phyloP scores from a whole-genome alignment of 257 asterid species.

The Schizonepeta tenuifolia region DNA sequence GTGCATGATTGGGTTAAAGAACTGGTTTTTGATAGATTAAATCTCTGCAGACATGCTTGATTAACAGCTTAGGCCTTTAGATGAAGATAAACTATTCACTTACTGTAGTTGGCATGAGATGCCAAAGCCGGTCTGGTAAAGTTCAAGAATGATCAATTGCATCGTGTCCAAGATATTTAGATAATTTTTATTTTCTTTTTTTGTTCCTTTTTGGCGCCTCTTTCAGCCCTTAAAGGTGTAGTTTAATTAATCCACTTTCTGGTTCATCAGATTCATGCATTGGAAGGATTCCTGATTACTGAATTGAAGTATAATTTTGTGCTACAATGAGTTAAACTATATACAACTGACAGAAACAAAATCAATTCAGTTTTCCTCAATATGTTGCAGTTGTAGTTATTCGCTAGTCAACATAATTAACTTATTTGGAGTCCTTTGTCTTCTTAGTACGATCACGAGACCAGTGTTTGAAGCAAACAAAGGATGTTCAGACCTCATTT shows the following conservation, averaged over 20 bases:
- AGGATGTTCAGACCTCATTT: constrained; percentile 36
- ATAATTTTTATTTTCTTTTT: neutral
- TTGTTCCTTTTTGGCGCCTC: neutral
- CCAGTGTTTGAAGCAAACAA: constrained; percentile 38
- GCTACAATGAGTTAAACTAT: neutral
- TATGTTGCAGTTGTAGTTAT: constrained; percentile 12
- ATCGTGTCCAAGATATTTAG: neutral
- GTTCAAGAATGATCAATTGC: neutral
- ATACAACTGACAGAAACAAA: neutral
- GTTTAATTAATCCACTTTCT: neutral
- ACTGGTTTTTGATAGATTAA: neutral
- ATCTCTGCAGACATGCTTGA: neutral
- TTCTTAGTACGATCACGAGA: constrained; percentile 43
- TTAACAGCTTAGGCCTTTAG: neutral
- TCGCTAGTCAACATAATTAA: constrained; percentile 1
- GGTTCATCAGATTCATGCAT: constrained; percentile 20
- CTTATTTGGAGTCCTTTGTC: constrained; percentile 30
- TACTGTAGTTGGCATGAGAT: neutral
- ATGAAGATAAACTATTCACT: neutral
- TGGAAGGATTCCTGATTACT: neutral
- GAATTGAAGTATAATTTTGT: neutral
- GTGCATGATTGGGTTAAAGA: constrained; percentile 1
- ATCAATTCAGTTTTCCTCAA: neutral
- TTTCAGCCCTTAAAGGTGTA: neutral
- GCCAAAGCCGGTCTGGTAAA: neutral